Base-by-base conservation (phyloP, 352 stramenopile species). In the Phytophthora hybrid region DNA sequence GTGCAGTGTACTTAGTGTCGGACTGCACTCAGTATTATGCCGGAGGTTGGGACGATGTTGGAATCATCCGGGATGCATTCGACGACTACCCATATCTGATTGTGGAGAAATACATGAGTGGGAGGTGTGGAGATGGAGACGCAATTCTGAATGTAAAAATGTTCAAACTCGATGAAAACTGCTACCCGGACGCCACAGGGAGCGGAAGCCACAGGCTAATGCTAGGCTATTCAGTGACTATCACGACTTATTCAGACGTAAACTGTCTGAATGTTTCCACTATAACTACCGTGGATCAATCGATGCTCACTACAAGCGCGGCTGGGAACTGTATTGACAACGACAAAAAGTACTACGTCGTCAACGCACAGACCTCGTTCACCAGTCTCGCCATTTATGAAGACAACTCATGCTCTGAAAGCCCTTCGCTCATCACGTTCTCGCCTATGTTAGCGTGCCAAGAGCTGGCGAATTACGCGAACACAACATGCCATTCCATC, bases 21-120 rank as follows among this genome's bases (percentile, higher is more conserved):
- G 63, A 63, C 14, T 63, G 63, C 14, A 62, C 39, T 5, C n/a
- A 69, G 13, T 69, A 62, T 4, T 32, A 61, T 31, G 29, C n/a
- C 19, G 39, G 47, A 6, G 59, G 59, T 1, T 47, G n/a, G 44
- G 62, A 69, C 16, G 23, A 62, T 16, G 11, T 69, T 5, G 62
- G 62, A 4, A 16, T 69, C 19, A 61, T 69, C 1, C 21, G 4
- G 2, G 37, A 62, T 11, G 37, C 37, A 5, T 44, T 44, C 4
- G 37, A 11, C 13, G 21, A 54, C 11, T 32, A 57, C 47, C 59
- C 59, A 1, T 18, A 66, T 10, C 18, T 69, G 39, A 9, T 61
- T 18, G 52, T 62, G 29, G 51, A 69, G 23, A 54, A 51, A 34
- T 62, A 51, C 26, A 11, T 34, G 52, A 14, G 32, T 41, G 46